These are phyloP conservation scores for Hydrangea macrophylla DNA, from an alignment of 148 eudicot genomes.

Conservation along the genomic window DNA sequence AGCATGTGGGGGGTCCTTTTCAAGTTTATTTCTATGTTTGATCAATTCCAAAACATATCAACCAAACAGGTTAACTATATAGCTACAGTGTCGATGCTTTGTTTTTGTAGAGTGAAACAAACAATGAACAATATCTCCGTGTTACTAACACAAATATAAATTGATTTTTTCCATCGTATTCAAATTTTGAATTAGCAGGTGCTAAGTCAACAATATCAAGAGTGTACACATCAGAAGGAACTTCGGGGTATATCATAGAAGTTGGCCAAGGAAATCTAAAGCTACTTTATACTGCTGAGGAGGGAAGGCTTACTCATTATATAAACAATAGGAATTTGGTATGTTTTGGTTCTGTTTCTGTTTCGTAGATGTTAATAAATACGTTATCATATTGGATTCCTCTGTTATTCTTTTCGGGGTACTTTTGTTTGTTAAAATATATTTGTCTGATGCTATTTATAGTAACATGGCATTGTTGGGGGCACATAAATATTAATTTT, in stretches of 20 bases:
- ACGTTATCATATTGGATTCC: background rate
- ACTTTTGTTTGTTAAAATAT: background rate
- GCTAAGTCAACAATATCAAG: constrained; percentile 38
- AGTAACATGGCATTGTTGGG: background rate
- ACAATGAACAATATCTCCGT: background rate
- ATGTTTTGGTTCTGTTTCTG: constrained; percentile 25
- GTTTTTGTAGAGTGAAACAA: constrained; percentile 9
- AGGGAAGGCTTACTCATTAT: constrained; percentile 46
- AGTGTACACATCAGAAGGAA: constrained; percentile 34
- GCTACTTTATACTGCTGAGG: constrained; percentile 36
- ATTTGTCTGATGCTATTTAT: background rate
- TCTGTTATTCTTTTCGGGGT: background rate
- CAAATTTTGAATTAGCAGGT: constrained; percentile 27
- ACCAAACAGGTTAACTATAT: constrained; percentile 36
- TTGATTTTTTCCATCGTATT: background rate
- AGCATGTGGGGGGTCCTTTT: no score
- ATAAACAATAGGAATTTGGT: constrained; percentile 49
- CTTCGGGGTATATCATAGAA: constrained; percentile 35
- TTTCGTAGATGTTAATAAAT: no score
- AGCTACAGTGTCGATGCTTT: constrained; percentile 8
- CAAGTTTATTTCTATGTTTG: no score
- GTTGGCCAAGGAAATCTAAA: constrained; percentile 59
- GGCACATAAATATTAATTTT: background rate
- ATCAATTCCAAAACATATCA: no score
- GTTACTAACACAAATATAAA: background rate